Evolutionary conservation across 2,329 filamentous ascomycete genomes (phyloP).

Genomic region (Phaeosphaeria sp.): DNA sequence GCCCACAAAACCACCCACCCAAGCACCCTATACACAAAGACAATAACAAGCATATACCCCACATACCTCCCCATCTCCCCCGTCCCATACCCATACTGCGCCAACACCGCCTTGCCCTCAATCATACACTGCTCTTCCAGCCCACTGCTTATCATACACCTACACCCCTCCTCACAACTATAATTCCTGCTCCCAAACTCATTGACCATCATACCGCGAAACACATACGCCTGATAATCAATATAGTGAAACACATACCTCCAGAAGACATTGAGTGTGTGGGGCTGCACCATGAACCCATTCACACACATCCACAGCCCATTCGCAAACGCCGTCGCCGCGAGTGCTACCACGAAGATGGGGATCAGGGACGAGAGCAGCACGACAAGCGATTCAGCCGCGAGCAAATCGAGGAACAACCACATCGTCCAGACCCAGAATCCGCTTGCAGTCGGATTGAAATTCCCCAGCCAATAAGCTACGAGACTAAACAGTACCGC

Average conservation of each 20-base stretch:
- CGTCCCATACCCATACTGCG: conserved; percentile 71
- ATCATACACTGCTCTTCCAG: conserved; percentile 72
- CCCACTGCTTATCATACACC: conserved; percentile 74
- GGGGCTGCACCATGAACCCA: conserved; percentile 79
- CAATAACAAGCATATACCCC: conserved; percentile 79
- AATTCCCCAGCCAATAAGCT: conserved; percentile 81
- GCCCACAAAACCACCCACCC: conserved; percentile 68
- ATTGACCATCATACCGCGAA: conserved; percentile 93
- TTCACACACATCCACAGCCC: conserved; percentile 69
- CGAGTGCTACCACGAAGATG: conserved; percentile 80
- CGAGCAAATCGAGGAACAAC: conserved; percentile 84
- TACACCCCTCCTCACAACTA: conserved; percentile 64
- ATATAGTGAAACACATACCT: conserved; percentile 88
- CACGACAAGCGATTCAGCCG: conserved; percentile 83
- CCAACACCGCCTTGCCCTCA: conserved; percentile 72
- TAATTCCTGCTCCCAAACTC: conserved; percentile 75
- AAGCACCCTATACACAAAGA: conserved; percentile 73
- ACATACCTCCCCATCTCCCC: conserved; percentile 72
- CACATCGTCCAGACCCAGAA: conserved; percentile 84
- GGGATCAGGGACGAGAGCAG: conserved; percentile 75
- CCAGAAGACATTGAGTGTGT: conserved; percentile 81
- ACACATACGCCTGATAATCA: conserved; percentile 86
- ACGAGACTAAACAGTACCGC: conserved; percentile 76
- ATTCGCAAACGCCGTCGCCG: conserved; percentile 79
- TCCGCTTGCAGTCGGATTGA: conserved; percentile 67